Evolutionary conservation across 2,329 filamentous ascomycete species (phyloP).

Genomic region (Ophiostoma populinum): DNA sequence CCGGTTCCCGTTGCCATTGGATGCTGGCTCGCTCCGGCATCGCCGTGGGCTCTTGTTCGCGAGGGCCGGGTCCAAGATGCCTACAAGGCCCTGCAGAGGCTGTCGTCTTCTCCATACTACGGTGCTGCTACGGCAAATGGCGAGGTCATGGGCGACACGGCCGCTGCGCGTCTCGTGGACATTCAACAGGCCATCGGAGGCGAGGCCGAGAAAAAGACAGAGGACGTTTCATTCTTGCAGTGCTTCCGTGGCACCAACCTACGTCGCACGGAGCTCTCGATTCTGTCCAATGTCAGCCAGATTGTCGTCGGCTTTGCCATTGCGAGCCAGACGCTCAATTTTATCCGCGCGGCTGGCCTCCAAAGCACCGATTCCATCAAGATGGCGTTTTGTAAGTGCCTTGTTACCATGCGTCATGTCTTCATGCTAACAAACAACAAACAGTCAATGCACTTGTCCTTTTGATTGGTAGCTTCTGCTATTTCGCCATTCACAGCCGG

Average conservation of each 20-base stretch:
- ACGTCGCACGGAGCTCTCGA: slow-evolving; percentile 36
- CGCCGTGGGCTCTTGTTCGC: slow-evolving; percentile 18
- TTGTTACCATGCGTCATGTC: background rate
- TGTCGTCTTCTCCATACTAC: slow-evolving; percentile 1
- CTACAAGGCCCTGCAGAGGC: slow-evolving; percentile 4
- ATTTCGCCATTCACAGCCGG: slow-evolving; percentile 23
- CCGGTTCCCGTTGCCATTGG: slow-evolving; percentile 9
- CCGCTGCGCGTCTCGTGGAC: slow-evolving; percentile 23
- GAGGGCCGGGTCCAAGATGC: slow-evolving; percentile 16
- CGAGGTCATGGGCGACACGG: background rate
- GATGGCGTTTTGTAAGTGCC: slow-evolving; percentile 17
- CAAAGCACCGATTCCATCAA: slow-evolving; percentile 20
- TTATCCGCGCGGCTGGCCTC: slow-evolving; percentile 19
- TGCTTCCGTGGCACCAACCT: slow-evolving; percentile 31
- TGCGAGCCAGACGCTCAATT: slow-evolving; percentile 17
- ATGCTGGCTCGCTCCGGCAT: slow-evolving; percentile 10
- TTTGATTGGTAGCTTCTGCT: slow-evolving; percentile 25
- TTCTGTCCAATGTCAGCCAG: slow-evolving; percentile 17
- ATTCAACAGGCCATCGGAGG: slow-evolving; percentile 41
- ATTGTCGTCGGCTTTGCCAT: slow-evolving; percentile 19
- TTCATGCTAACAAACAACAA: background rate
- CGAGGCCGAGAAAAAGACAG: slow-evolving; percentile 29
- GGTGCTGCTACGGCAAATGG: background rate
- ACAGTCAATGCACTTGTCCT: slow-evolving; percentile 12
- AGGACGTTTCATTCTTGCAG: slow-evolving; percentile 30